Evolutionary conservation across 352 stramenopile genomes (phyloP).

Genomic region (Phytophthora foliorum): DNA sequence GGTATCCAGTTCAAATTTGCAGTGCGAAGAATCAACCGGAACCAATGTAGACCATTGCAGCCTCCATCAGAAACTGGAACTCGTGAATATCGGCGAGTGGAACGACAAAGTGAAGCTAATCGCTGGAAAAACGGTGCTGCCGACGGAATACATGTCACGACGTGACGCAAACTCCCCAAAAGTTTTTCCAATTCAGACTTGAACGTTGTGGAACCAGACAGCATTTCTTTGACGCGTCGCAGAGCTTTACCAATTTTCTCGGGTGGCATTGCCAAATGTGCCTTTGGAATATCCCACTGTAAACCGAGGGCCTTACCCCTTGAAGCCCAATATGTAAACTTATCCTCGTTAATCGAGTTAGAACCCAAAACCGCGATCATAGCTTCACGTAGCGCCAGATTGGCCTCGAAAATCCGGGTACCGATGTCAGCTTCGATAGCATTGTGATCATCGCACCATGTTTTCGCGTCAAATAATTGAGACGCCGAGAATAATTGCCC

Average conservation of each 20-base stretch:
- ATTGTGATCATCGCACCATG: constrained; percentile 18
- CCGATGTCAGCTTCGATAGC: constrained; percentile 18
- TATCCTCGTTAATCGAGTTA: constrained; percentile 8
- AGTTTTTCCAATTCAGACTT: neutral
- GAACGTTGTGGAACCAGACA: neutral
- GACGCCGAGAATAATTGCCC: neutral
- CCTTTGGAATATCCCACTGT: neutral
- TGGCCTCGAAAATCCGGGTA: constrained; percentile 2
- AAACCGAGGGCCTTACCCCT: neutral
- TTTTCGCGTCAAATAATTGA: constrained; percentile 3
- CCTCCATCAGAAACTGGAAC: neutral
- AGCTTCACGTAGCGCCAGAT: constrained; percentile 4
- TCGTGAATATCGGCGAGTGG: neutral
- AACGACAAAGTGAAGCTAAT: neutral
- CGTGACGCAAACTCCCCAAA: constrained; percentile 9
- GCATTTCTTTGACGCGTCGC: neutral
- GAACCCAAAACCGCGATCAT: constrained; percentile 11
- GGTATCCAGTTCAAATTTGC: constrained; percentile 6
- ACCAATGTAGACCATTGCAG: constrained; percentile 2
- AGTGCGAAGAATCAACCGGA: neutral
- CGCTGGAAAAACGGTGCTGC: constrained; percentile 9
- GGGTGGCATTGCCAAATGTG: neutral
- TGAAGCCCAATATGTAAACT: constrained; percentile 1
- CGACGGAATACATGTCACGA: neutral
- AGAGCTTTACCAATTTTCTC: neutral